Percentiles rank a stretch among this genome's conserved stretches.
Evolutionary conservation across 2,329 filamentous ascomycete species (phyloP).

Genomic region (Botrytis porri): DNA sequence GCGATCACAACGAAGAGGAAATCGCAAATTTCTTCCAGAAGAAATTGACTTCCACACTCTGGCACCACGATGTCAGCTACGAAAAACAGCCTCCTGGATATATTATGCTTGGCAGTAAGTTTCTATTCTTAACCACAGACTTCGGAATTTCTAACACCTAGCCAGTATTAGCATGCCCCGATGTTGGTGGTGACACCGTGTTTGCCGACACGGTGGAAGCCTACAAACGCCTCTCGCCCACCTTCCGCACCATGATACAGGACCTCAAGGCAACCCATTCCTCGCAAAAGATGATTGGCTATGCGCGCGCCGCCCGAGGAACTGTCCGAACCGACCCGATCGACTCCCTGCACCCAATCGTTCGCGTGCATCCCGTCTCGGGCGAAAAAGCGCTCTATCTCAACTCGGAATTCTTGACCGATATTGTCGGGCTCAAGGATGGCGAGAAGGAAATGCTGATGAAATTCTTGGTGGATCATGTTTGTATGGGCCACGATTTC

Average conservation of each 20-base stretch:
- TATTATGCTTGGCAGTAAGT: slow-evolving; percentile 51
- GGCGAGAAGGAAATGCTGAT: slow-evolving; percentile 66
- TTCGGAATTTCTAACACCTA: background rate
- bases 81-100: slow-evolving; percentile 68
- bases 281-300: slow-evolving; percentile 54
- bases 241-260: slow-evolving; percentile 45
- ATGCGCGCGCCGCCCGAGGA: slow-evolving; percentile 52
- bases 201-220: slow-evolving; percentile 69
- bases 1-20: slow-evolving; percentile 57
- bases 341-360: slow-evolving; percentile 64
- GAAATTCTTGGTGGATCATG: slow-evolving; percentile 64
- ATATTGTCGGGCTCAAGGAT: slow-evolving; percentile 66
- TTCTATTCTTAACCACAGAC: background rate
- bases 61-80: slow-evolving; percentile 70
- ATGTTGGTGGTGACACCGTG: slow-evolving; percentile 66
- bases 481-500: slow-evolving; percentile 64
- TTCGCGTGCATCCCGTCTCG: slow-evolving; percentile 68
- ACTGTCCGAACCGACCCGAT: slow-evolving; percentile 61
- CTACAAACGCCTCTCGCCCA: slow-evolving; percentile 47
- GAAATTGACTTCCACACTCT: slow-evolving; percentile 61
- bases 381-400: slow-evolving; percentile 72
- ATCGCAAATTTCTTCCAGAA: slow-evolving; percentile 60
- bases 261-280: slow-evolving; percentile 63
- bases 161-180: slow-evolving; percentile 37
- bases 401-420: slow-evolving; percentile 63